phyloP scores from a whole-genome alignment of 1,284 basidiomycete species.

The Pyrrhoderma noxium region DNA sequence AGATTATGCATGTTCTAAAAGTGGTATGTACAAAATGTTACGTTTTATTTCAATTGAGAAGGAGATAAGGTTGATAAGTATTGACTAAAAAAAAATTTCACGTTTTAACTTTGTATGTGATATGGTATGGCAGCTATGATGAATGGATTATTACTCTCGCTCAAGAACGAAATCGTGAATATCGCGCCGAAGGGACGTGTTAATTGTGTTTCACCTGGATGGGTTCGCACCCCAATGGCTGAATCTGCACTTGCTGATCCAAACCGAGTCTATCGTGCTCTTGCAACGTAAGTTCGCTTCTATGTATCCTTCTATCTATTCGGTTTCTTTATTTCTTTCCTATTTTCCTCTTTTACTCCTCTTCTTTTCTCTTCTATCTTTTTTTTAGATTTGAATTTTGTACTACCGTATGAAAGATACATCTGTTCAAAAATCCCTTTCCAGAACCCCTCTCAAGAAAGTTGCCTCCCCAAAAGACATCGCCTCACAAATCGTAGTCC shows the following conservation, averaged over 20 bases:
- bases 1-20: slow-evolving; percentile 45
- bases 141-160: slow-evolving; percentile 60
- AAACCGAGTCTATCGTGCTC: slow-evolving; percentile 40
- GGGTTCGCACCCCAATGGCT: slow-evolving; percentile 60
- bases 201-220: slow-evolving; percentile 68
- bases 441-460: slow-evolving; percentile 65
- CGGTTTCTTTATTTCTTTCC: too few relatives aligned
- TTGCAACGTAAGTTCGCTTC: slow-evolving; percentile 51
- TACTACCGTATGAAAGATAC: neutral
- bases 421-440: too few relatives aligned
- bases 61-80: too few relatives aligned
- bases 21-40: slow-evolving; percentile 22
- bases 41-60: slow-evolving; percentile 30
- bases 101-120: too few relatives aligned
- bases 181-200: slow-evolving; percentile 64
- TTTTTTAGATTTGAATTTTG: too few relatives aligned
- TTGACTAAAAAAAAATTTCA: too few relatives aligned
- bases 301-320: neutral
- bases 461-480: slow-evolving; percentile 57
- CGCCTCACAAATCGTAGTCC: slow-evolving; percentile 55
- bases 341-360: too few relatives aligned
- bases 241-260: slow-evolving; percentile 40
- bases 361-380: too few relatives aligned
- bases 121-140: slow-evolving; percentile 46
- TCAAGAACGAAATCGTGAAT: slow-evolving; percentile 77